Evolutionary conservation across 805 yeast species (phyloP).

Genomic region (Barnettozyma californica): DNA sequence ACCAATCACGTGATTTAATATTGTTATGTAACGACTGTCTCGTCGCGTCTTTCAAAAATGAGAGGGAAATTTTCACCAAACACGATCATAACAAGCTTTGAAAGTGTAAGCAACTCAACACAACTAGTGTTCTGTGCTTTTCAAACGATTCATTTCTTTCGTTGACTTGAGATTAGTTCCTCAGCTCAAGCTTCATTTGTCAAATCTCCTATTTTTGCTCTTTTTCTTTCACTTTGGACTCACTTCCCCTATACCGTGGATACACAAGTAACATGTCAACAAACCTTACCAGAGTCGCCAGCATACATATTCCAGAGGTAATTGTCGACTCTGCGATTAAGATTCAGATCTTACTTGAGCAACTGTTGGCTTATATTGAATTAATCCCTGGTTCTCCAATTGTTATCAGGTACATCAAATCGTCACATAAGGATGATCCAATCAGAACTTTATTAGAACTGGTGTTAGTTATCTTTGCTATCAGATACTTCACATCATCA

Average conservation of each 20-base stretch:
- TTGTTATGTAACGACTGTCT: not conserved
- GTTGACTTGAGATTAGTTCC: not conserved
- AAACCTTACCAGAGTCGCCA: conserved; percentile 4
- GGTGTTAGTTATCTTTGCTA: conserved; percentile 70
- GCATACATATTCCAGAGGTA: conserved; percentile 7
- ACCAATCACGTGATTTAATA: not conserved
- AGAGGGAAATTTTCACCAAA: not conserved
- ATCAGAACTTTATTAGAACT: conserved; percentile 80
- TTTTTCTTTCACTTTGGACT: no score
- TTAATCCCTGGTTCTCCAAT: conserved; percentile 51
- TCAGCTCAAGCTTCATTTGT: not conserved
- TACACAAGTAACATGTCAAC: not conserved
- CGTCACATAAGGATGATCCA: conserved; percentile 92
- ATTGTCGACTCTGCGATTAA: conserved; percentile 6
- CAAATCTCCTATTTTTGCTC: not conserved
- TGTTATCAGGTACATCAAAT: conserved; percentile 64
- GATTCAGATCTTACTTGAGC: conserved; percentile 2
- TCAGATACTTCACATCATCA: conserved; percentile 72
- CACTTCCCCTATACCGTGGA: not conserved
- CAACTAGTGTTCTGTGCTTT: not conserved
- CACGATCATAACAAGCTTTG: not conserved
- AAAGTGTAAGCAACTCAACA: not conserved
- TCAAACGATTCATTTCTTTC: not conserved
- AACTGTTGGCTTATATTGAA: conserved; percentile 14
- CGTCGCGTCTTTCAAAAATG: not conserved